phyloP scores from a whole-genome alignment of 768 basidiomycete genomes.

The Lactarius quietus region DNA sequence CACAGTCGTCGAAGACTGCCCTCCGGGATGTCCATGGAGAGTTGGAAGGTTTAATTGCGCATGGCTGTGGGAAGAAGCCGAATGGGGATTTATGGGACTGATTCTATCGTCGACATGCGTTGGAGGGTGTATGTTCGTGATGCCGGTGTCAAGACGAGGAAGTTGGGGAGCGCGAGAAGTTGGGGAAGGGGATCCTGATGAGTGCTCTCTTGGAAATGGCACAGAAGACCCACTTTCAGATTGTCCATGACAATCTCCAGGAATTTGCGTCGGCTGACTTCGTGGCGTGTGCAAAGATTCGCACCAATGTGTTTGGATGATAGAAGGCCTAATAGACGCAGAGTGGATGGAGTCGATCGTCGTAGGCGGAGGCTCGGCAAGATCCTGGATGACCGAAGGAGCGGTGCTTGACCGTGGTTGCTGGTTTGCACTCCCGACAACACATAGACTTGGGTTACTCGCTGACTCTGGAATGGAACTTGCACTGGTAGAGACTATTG shows the following conservation, averaged over 20 bases:
- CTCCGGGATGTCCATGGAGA: background rate
- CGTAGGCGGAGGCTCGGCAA: too few species aligned
- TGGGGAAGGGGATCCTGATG: background rate
- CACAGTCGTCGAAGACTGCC: background rate
- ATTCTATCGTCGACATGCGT: background rate
- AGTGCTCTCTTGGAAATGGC: background rate
- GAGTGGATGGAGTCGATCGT: too few species aligned
- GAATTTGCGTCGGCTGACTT: background rate
- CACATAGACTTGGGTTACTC: background rate
- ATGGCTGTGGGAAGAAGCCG: background rate
- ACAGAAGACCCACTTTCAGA: background rate
- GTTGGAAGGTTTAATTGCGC: background rate
- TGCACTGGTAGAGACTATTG: background rate
- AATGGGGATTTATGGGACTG: background rate
- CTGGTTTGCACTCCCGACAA: too few species aligned
- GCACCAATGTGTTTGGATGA: too few species aligned
- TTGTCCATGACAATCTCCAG: background rate
- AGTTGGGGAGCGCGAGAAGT: background rate
- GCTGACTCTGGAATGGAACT: conserved; percentile 5
- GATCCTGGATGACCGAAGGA: too few species aligned
- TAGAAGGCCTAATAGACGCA: too few species aligned
- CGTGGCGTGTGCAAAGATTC: background rate
- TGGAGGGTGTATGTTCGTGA: background rate
- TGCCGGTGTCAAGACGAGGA: background rate
- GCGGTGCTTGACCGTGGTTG: background rate